Evolutionary conservation across 257 asterid genomes (phyloP).

Genomic region (Osmanthus fragrans): DNA sequence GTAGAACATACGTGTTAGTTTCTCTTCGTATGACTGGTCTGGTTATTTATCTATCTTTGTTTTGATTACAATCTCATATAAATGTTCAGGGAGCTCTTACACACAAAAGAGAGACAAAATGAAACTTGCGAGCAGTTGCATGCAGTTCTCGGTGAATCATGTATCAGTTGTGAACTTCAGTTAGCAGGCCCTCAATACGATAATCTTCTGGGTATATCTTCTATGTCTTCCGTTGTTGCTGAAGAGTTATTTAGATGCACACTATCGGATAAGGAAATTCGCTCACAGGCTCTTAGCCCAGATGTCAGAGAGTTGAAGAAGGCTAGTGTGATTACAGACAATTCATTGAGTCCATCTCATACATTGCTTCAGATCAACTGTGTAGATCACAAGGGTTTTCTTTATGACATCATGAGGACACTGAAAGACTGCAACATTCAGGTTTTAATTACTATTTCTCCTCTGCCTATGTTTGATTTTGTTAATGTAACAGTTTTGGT

Average conservation of each 20-base stretch:
- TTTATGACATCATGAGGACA: slow-evolving; percentile 74
- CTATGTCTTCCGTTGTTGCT: slow-evolving; percentile 52
- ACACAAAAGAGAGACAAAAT: slow-evolving; percentile 64
- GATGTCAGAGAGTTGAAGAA: slow-evolving; percentile 57
- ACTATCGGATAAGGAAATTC: slow-evolving; percentile 56
- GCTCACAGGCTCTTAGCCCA: slow-evolving; percentile 62
- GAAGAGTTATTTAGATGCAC: slow-evolving; percentile 69
- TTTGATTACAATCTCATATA: slow-evolving; percentile 9
- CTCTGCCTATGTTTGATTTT: not conserved
- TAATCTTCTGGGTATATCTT: slow-evolving; percentile 44
- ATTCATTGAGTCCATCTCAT: slow-evolving; percentile 81
- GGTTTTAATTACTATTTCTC: slow-evolving; percentile 35
- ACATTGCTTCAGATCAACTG: slow-evolving; percentile 81
- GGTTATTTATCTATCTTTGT: slow-evolving; percentile 9
- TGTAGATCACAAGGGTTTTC: slow-evolving; percentile 81
- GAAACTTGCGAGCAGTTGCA: slow-evolving; percentile 49
- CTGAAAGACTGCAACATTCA: slow-evolving; percentile 74
- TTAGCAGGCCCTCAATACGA: slow-evolving; percentile 56
- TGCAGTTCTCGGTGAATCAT: slow-evolving; percentile 68
- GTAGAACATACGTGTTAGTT: not conserved
- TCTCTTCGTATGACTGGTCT: not conserved
- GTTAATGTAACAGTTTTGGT: not conserved
- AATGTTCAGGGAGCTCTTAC: slow-evolving; percentile 61
- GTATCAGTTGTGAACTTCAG: slow-evolving; percentile 72
- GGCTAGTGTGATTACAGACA: slow-evolving; percentile 62